Conservation (phyloP, 768 basidiomycete species). For the Brasilioporus rufonigricans region DNA sequence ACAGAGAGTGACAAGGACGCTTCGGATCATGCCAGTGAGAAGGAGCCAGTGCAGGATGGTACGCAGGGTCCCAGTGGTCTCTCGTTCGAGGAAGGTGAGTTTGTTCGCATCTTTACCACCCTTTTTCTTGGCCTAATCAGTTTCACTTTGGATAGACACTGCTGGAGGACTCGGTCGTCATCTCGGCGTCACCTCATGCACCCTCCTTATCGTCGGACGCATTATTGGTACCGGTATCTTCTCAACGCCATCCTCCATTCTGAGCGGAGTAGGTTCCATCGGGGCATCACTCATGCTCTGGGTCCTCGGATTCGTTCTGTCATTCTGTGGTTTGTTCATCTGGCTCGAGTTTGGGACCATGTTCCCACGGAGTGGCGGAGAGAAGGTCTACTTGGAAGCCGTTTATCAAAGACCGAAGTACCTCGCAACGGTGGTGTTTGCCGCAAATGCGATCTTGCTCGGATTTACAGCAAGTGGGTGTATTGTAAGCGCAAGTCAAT, state of each 20-base stretch:
- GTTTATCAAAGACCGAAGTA: slow-evolving; percentile 47
- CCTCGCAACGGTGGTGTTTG: slow-evolving; percentile 49
- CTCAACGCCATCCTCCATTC: slow-evolving; percentile 59
- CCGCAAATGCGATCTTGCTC: slow-evolving; percentile 46
- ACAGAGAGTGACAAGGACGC: not conserved
- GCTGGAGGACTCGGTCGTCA: slow-evolving; percentile 60
- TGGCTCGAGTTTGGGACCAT: slow-evolving; percentile 66
- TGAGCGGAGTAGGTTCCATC: slow-evolving; percentile 53
- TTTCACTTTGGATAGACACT: slow-evolving; percentile 33
- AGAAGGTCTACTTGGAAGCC: slow-evolving; percentile 61
- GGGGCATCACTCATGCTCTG: slow-evolving; percentile 63
- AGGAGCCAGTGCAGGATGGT: slow-evolving; percentile 13
- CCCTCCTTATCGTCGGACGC: slow-evolving; percentile 53
- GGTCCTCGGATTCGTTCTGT: slow-evolving; percentile 59
- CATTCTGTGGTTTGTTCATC: slow-evolving; percentile 58
- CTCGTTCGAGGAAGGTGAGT: slow-evolving; percentile 48
- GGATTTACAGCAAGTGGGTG: slow-evolving; percentile 43
- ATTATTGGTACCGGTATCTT: slow-evolving; percentile 69
- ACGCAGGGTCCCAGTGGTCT: slow-evolving; percentile 39
- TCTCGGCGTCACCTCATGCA: slow-evolving; percentile 54
- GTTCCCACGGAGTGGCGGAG: slow-evolving; percentile 61
- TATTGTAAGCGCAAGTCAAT: slow-evolving; percentile 37
- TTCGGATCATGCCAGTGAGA: not conserved
- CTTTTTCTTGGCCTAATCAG: not conserved
- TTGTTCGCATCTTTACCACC: not conserved